Evolutionary conservation across 306 rosid species (phyloP).

Genomic region (Cucumis cinereus): DNA sequence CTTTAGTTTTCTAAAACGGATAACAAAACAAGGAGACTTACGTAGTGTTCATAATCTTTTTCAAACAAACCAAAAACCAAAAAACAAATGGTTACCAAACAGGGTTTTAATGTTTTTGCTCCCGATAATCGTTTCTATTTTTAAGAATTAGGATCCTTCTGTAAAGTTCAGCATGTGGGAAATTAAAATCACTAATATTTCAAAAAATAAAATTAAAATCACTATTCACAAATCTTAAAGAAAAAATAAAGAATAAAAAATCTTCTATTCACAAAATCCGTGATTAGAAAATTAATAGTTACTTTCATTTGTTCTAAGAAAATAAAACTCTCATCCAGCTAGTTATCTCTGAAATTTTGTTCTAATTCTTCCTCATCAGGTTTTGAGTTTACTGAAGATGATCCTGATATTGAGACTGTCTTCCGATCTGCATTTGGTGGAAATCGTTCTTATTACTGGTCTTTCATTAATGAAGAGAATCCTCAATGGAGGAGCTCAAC

Average conservation of each 20-base stretch:
- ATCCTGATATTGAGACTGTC: constrained; percentile 43
- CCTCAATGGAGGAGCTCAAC: constrained; percentile 53
- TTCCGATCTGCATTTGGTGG: constrained; percentile 59
- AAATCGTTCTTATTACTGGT: constrained; percentile 36
- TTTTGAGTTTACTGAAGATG: constrained; percentile 48
- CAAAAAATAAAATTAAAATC: background rate
- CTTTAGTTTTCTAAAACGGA: too few relatives aligned
- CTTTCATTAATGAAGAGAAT: constrained; percentile 56
- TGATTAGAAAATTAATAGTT: background rate
- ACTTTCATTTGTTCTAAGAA: background rate
- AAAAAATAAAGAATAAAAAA: background rate
- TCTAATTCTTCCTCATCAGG: constrained; percentile 27
- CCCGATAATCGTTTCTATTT: background rate
- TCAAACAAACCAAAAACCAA: too few relatives aligned
- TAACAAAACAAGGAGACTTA: too few relatives aligned
- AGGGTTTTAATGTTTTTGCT: background rate
- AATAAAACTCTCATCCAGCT: background rate
- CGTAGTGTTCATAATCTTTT: too few relatives aligned
- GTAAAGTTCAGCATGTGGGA: background rate
- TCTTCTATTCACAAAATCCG: background rate
- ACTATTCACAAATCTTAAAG: background rate
- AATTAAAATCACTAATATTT: background rate
- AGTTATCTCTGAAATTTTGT: background rate
- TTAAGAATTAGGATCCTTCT: background rate
- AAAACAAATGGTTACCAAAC: too few relatives aligned